Conservation (phyloP, 768 basidiomycete genomes). For the Podaxis sp. region DNA sequence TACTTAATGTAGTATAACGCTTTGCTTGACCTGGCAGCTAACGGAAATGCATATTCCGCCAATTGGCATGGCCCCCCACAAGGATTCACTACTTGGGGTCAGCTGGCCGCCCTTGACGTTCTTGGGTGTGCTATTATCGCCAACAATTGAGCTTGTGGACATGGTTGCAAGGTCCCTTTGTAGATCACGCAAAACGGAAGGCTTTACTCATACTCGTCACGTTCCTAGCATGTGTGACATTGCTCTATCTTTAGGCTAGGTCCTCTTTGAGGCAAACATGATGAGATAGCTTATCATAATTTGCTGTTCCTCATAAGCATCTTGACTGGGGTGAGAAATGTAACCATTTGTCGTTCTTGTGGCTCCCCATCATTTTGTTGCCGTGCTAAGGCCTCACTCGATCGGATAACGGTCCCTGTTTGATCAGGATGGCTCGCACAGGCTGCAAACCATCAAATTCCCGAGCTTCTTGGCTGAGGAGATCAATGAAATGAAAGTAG, state of each 20-base stretch:
- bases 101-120: constrained; percentile 47
- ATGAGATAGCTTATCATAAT: not conserved
- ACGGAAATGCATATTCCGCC: constrained; percentile 43
- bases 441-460: not conserved
- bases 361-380: not conserved
- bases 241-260: not conserved
- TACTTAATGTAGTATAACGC: constrained; percentile 42
- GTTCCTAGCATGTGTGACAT: not conserved
- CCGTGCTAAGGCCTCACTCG: too few relatives aligned
- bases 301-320: not conserved
- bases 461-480: not conserved
- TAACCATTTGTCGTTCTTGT: not conserved
- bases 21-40: constrained; percentile 46
- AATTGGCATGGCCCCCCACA: constrained; percentile 47
- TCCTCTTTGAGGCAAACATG: not conserved
- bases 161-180: not conserved
- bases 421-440: not conserved
- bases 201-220: not conserved
- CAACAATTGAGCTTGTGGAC: constrained; percentile 23
- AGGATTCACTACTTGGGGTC: constrained; percentile 48
- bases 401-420: not conserved
- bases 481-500: not conserved
- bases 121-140: constrained; percentile 37
- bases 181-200: not conserved
- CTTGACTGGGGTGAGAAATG: not conserved